These are phyloP conservation scores for Proliferodiscus dingleyae DNA, from an alignment of 2,329 filamentous ascomycete species.

Conservation along the genomic window DNA sequence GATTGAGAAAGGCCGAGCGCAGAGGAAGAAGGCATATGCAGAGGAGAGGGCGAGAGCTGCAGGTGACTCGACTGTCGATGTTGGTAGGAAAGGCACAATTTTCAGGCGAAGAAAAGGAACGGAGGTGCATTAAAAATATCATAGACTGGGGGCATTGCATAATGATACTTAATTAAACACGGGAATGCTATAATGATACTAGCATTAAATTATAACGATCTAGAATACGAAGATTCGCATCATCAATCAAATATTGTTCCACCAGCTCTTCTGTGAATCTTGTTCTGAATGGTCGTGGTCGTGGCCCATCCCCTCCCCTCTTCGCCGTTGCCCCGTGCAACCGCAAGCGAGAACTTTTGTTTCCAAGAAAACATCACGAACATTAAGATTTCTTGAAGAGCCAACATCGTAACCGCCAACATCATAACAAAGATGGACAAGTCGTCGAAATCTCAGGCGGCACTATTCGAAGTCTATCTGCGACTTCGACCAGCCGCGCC, in stretches of 20 bases:
- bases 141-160: constrained; percentile 1
- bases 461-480: constrained; percentile 87
- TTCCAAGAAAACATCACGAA: background rate
- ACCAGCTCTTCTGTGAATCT: no score
- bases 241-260: no score
- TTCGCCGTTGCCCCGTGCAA: no score
- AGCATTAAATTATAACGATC: background rate
- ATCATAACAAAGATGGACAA: constrained; percentile 42
- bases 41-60: constrained; percentile 28
- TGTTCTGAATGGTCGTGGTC: no score
- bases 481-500: constrained; percentile 67
- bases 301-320: no score
- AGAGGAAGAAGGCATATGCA: constrained; percentile 50
- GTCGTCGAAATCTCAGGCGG: constrained; percentile 42
- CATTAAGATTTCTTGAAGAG: constrained; percentile 32
- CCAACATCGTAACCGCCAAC: constrained; percentile 51
- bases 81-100: background rate
- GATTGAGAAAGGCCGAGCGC: constrained; percentile 70
- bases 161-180: no score
- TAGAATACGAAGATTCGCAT: background rate
- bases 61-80: background rate
- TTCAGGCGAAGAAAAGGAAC: constrained; percentile 4
- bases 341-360: background rate
- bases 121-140: constrained; percentile 4
- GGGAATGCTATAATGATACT: no score